Conservation (phyloP, 2,329 filamentous ascomycete genomes). For the Pseudocercospora fijiensis region DNA sequence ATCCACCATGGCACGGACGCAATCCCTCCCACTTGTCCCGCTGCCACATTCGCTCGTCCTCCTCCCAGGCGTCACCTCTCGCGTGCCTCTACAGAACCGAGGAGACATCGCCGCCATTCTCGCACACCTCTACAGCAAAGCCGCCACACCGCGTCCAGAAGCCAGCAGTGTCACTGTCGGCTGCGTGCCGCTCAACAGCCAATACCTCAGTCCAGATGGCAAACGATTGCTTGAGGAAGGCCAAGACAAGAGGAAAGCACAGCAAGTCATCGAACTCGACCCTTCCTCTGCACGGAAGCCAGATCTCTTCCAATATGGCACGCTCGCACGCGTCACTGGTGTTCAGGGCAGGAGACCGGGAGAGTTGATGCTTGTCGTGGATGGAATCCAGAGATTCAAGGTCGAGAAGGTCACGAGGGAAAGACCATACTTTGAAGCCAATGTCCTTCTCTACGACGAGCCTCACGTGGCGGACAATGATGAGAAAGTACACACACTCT, state of each 20-base stretch:
- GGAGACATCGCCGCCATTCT: slow-evolving; percentile 87
- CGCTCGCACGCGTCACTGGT: slow-evolving; percentile 57
- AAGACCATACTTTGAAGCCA: slow-evolving; percentile 81
- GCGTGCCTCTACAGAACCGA: slow-evolving; percentile 78
- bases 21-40: slow-evolving; percentile 70
- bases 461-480: slow-evolving; percentile 45
- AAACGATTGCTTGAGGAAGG: slow-evolving; percentile 70
- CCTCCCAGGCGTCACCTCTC: slow-evolving; percentile 79
- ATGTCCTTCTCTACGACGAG: slow-evolving; percentile 66
- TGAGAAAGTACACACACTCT: slow-evolving; percentile 66
- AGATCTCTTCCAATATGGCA: slow-evolving; percentile 81
- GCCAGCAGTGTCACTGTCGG: slow-evolving; percentile 73
- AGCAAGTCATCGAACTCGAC: slow-evolving; percentile 57
- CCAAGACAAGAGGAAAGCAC: slow-evolving; percentile 47
- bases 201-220: slow-evolving; percentile 70
- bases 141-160: slow-evolving; percentile 62
- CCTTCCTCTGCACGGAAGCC: slow-evolving; percentile 45
- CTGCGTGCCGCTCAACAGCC: slow-evolving; percentile 81
- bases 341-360: slow-evolving; percentile 50
- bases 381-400: slow-evolving; percentile 75
- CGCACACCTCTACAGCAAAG: slow-evolving; percentile 77
- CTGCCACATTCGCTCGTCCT: slow-evolving; percentile 78
- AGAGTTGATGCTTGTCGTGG: slow-evolving; percentile 79
- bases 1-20: slow-evolving; percentile 12
- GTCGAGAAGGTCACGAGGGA: slow-evolving; percentile 74